Evolutionary conservation across 768 basidiomycete genomes (phyloP).

Genomic region (Mrakia hoshinonis): DNA sequence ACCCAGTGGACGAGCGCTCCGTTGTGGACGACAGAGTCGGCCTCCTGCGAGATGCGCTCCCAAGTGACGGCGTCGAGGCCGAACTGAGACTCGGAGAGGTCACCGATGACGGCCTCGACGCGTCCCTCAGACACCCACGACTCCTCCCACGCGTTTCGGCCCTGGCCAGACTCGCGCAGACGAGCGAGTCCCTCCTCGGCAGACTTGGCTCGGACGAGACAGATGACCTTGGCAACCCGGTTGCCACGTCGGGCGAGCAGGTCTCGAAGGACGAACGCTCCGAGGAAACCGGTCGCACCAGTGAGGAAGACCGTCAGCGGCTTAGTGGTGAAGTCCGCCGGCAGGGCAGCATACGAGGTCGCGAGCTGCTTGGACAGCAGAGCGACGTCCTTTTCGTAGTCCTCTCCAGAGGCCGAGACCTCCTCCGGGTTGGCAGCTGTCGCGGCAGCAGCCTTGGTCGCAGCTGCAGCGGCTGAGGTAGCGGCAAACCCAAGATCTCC

Average conservation of each 20-base stretch:
- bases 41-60: conserved; percentile 58
- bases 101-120: conserved; percentile 74
- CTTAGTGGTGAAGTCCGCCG: conserved; percentile 50
- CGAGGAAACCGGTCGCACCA: conserved; percentile 93
- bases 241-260: conserved; percentile 53
- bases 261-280: conserved; percentile 79
- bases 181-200: conserved; percentile 57
- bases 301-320: conserved; percentile 81
- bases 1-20: conserved; percentile 99
- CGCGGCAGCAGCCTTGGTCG: conserved; percentile 25
- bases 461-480: conserved; percentile 31
- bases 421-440: conserved; percentile 28
- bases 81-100: conserved; percentile 65
- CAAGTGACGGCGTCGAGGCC: conserved; percentile 61
- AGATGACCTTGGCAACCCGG: conserved; percentile 75
- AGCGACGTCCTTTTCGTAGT: conserved; percentile 73
- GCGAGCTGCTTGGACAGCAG: conserved; percentile 53
- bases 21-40: conserved; percentile 83
- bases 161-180: conserved; percentile 60
- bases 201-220: conserved; percentile 71
- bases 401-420: conserved; percentile 42
- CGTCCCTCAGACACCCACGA: conserved; percentile 60
- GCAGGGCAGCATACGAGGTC: conserved; percentile 54
- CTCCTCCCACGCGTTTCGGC: conserved; percentile 82
- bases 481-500: conserved; percentile 67